Base-by-base conservation (phyloP, 352 stramenopile genomes). In the Thalassiosira ordinaria region DNA sequence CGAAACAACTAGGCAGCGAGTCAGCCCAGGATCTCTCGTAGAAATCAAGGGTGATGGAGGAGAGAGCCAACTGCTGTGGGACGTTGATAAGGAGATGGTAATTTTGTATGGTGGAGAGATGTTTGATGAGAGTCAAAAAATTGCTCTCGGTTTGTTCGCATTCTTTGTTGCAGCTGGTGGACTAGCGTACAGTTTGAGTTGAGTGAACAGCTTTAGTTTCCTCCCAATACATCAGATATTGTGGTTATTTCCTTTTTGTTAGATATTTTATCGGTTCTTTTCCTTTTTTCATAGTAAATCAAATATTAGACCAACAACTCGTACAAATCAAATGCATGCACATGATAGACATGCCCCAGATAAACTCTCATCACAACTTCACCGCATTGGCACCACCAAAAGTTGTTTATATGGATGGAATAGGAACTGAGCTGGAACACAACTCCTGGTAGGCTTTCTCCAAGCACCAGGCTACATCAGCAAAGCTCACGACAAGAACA, bases 401-500 rank as follows among this genome's bases (percentile, higher is more conserved):
- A 53, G 16, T 60, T 37, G 14, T 46, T 65, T 33, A 70, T 60
- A 60, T 53, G 9, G 53, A 59, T 39, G 67, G 55, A 52, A 69
- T 61, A 6, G 51, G 53, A 22, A 89, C 80, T 7, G 86, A 84
- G 52, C 56, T 78, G 8, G 65, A 59, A 59, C 75, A 86, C 7
- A 96, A 66, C 68, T 95, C 91, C n/a, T 80, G 63, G 78, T 92
- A 96, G 0, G 89, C 84, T 18, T 90, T 90, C 9, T 96, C 89
- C 52, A 96, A 79, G 65, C 85, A 94, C 52, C 81, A 70, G 39
- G 89, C 82, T 11, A 96, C 80, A 82, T 96, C 93, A 37, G 86
- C 94, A 82, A 93, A 97, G 41, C 82, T 95, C 0, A 93, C 94
- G 24, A 97, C 89, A 27, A 97, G 83, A 13, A 97, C 79, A 49